phyloP scores from a whole-genome alignment of 257 asterid genomes.

The Henckelia pumila region DNA sequence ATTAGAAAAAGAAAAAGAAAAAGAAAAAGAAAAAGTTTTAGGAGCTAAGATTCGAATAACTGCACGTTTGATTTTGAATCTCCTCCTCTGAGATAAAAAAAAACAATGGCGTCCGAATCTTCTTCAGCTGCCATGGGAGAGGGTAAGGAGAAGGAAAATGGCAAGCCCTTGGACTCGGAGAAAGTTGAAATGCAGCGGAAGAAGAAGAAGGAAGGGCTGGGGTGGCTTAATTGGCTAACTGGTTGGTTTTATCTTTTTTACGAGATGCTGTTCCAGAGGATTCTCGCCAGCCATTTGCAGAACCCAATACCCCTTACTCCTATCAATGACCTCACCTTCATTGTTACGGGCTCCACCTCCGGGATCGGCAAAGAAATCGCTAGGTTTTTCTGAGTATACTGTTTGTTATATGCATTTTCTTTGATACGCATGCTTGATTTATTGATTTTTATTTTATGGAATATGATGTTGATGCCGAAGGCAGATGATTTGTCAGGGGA shows the following conservation, averaged over 20 bases:
- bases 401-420: neutral
- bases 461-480: neutral
- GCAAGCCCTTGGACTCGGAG: conserved; percentile 28
- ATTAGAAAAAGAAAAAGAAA: too few species aligned
- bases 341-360: conserved; percentile 95
- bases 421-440: neutral
- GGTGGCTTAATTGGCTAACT: conserved; percentile 87
- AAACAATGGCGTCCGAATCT: conserved; percentile 38
- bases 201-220: conserved; percentile 63
- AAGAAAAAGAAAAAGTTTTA: too few species aligned
- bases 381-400: conserved; percentile 28
- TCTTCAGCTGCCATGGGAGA: conserved; percentile 39
- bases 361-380: conserved; percentile 97
- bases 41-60: neutral
- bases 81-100: conserved; percentile 16
- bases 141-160: conserved; percentile 27
- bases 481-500: neutral
- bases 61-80: neutral
- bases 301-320: conserved; percentile 91
- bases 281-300: conserved; percentile 76
- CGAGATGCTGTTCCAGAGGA: conserved; percentile 94
- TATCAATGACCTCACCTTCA: conserved; percentile 64
- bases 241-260: conserved; percentile 67
- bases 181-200: conserved; percentile 11
- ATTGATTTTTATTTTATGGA: neutral